Evolutionary conservation across 441 rosid species (phyloP).

Genomic region (Adansonia grandidieri): DNA sequence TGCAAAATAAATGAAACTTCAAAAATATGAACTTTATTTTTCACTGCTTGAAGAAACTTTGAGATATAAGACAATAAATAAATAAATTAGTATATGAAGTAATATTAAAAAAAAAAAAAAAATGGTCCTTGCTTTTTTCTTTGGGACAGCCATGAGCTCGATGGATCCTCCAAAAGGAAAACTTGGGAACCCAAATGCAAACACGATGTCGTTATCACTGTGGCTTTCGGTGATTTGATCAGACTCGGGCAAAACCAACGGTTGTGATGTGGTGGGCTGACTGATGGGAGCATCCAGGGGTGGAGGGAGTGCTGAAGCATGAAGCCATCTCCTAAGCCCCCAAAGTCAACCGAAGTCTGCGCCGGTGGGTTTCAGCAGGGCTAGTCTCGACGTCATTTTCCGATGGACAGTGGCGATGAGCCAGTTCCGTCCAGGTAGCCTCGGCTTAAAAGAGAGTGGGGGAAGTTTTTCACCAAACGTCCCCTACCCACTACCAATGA

Average conservation of each 20-base stretch:
- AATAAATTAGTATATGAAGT: neutral
- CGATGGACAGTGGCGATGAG: neutral
- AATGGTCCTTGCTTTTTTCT: constrained; percentile 52
- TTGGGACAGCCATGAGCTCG: constrained; percentile 94
- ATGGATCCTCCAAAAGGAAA: constrained; percentile 53
- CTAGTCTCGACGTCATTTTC: constrained; percentile 16
- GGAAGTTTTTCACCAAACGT: neutral
- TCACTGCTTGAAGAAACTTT: neutral
- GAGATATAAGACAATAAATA: neutral
- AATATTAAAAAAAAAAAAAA: no score
- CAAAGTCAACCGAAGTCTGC: constrained; percentile 27
- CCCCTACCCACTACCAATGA: neutral
- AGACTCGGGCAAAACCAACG: constrained; percentile 48
- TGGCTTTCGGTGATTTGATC: constrained; percentile 37
- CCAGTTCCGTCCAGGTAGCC: neutral
- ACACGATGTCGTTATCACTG: constrained; percentile 34
- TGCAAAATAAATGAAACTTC: constrained; percentile 38
- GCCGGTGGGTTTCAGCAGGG: neutral
- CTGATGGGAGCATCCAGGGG: constrained; percentile 39
- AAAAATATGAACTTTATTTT: neutral
- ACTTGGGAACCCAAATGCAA: constrained; percentile 40
- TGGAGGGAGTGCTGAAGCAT: constrained; percentile 52
- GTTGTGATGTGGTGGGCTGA: constrained; percentile 38
- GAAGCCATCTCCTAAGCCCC: constrained; percentile 41
- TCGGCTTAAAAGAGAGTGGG: neutral